Evolutionary conservation across 2,329 filamentous ascomycete genomes (phyloP).

Genomic region (Fusarium musae): DNA sequence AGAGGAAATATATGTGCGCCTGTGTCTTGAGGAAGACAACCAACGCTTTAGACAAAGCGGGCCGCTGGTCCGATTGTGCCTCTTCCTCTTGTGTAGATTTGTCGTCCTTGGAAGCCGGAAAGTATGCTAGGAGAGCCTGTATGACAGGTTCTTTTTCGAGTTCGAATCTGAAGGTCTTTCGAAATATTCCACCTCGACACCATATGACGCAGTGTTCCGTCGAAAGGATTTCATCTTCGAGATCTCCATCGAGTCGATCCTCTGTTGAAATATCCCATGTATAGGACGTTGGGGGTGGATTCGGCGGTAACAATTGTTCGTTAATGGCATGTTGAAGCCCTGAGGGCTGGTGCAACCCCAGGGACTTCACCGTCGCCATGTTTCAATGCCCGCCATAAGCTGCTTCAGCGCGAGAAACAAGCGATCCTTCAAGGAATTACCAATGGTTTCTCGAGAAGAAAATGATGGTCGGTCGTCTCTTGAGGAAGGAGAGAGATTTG

Average conservation of each 20-base stretch:
- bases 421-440: slow-evolving; percentile 1
- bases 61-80: slow-evolving; percentile 25
- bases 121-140: slow-evolving; percentile 88
- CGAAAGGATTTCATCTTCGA: slow-evolving; percentile 83
- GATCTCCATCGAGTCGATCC: slow-evolving; percentile 52
- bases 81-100: slow-evolving; percentile 14
- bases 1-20: slow-evolving; percentile 91
- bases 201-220: slow-evolving; percentile 84
- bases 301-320: slow-evolving; percentile 78
- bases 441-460: background rate
- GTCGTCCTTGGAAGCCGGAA: slow-evolving; percentile 67
- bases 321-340: slow-evolving; percentile 84
- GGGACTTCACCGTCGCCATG: slow-evolving; percentile 92
- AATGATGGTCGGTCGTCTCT: background rate
- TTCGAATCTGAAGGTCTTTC: slow-evolving; percentile 86
- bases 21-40: slow-evolving; percentile 94
- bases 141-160: slow-evolving; percentile 86
- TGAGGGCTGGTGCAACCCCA: slow-evolving; percentile 89
- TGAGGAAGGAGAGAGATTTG: background rate
- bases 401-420: slow-evolving; percentile 1
- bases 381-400: slow-evolving; percentile 50
- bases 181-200: slow-evolving; percentile 86
- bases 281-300: slow-evolving; percentile 75
- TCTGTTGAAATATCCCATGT: slow-evolving; percentile 75
- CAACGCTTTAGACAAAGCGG: slow-evolving; percentile 71